Evolutionary conservation across 495 filamentous ascomycete species (phyloP).

Genomic region (Penicillium waksmanii): DNA sequence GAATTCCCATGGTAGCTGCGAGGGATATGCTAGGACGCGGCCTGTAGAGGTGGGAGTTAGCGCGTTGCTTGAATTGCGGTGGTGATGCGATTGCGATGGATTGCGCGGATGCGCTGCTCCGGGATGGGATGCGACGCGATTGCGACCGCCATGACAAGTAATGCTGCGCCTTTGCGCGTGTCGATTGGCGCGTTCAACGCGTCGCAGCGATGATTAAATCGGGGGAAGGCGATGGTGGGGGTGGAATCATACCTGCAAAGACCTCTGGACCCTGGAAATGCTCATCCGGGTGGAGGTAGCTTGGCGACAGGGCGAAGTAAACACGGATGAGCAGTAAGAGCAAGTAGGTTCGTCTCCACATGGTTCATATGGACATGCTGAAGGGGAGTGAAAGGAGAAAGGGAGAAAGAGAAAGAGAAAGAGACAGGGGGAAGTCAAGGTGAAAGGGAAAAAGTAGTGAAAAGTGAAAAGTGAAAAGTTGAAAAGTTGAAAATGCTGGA

Average conservation of each 20-base stretch:
- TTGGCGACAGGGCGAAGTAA: conserved; percentile 91
- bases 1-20: conserved; percentile 92
- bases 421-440: background rate
- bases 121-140: background rate
- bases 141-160: background rate
- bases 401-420: conserved; percentile 8
- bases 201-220: background rate
- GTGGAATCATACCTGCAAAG: conserved; percentile 74
- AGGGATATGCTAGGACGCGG: conserved; percentile 85
- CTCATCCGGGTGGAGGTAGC: conserved; percentile 97
- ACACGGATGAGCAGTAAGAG: conserved; percentile 82
- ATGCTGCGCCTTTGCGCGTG: background rate
- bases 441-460: background rate
- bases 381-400: conserved; percentile 14
- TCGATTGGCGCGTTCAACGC: conserved; percentile 11
- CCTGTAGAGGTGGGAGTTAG: conserved; percentile 51
- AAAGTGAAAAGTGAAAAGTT: conserved; percentile 1
- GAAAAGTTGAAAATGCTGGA: background rate
- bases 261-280: conserved; percentile 98
- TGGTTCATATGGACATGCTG: conserved; percentile 45
- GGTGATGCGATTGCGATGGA: background rate
- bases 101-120: background rate
- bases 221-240: too few species aligned
- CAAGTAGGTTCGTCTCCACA: conserved; percentile 93
- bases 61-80: background rate